Percentiles rank a stretch among this genome's conserved stretches.
These are phyloP conservation scores for Musa acuminata DNA, from an alignment of 176 grass and related monocot species.

Conservation along the genomic window DNA sequence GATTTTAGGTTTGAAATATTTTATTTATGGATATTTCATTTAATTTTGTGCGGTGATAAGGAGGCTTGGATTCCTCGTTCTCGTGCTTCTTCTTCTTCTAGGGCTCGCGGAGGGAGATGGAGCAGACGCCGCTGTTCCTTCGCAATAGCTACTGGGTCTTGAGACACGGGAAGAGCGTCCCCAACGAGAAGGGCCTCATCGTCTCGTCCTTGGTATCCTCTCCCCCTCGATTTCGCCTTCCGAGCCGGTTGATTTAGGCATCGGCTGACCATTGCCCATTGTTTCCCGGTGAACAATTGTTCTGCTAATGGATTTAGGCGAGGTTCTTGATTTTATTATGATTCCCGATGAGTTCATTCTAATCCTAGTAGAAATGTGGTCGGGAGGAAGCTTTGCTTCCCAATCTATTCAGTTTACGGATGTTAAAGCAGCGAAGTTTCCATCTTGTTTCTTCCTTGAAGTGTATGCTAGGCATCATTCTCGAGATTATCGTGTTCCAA, in stretches of 20 bases:
- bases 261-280: background rate
- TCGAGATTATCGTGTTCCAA: too few species aligned
- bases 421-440: background rate
- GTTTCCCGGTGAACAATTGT: background rate
- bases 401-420: background rate
- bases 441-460: background rate
- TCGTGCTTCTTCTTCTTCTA: background rate
- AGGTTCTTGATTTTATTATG: too few species aligned
- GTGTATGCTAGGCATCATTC: background rate
- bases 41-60: too few species aligned
- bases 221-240: background rate
- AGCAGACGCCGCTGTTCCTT: constrained; percentile 7
- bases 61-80: too few species aligned
- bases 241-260: background rate
- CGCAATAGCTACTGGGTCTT: constrained; percentile 77
- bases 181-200: constrained; percentile 73
- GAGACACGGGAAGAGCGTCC: constrained; percentile 71
- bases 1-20: too few species aligned
- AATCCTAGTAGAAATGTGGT: too few species aligned
- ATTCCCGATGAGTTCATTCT: too few species aligned
- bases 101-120: constrained; percentile 13
- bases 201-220: constrained; percentile 61
- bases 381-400: too few species aligned
- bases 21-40: too few species aligned
- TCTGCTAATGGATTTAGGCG: too few species aligned